Conservation (phyloP, 257 asterid genomes). For the Solanum etuberosum region DNA sequence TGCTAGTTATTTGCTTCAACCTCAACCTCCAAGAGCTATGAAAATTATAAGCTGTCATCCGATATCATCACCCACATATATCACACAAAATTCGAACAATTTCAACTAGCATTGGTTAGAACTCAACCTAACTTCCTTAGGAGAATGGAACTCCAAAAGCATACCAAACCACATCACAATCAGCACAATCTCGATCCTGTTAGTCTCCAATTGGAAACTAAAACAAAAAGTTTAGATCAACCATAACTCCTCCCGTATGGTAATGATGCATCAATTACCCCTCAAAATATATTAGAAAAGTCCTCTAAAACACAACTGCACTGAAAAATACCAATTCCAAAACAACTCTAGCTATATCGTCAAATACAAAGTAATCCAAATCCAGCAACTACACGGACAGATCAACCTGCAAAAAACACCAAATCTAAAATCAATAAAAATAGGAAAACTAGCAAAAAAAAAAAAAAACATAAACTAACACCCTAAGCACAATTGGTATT, state of each 20-base stretch:
- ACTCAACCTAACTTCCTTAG: slow-evolving; percentile 12
- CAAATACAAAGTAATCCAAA: slow-evolving; percentile 7
- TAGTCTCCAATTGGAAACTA: not conserved
- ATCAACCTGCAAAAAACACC: slow-evolving; percentile 45
- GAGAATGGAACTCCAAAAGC: not conserved
- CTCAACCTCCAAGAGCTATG: slow-evolving; percentile 26
- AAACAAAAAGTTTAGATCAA: slow-evolving; percentile 19
- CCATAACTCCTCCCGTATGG: not conserved
- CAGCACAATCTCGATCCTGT: not conserved
- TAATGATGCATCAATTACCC: slow-evolving; percentile 10
- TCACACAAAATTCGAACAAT: slow-evolving; percentile 21
- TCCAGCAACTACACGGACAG: slow-evolving; percentile 12
- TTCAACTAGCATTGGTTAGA: slow-evolving; percentile 26
- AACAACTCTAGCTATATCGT: slow-evolving; percentile 5
- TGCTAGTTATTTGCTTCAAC: slow-evolving; percentile 25
- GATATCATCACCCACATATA: slow-evolving; percentile 21
- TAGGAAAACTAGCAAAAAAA: not conserved
- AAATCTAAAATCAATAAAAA: not conserved
- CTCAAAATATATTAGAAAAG: slow-evolving; percentile 14
- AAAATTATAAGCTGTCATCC: slow-evolving; percentile 29
- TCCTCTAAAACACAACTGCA: slow-evolving; percentile 6
- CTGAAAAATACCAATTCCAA: slow-evolving; percentile 2
- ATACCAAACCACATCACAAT: not conserved
- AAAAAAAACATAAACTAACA: not conserved
- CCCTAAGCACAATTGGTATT: not conserved